Base-by-base conservation (phyloP, 495 filamentous ascomycete species). In the Trichodelitschia bisporula region DNA sequence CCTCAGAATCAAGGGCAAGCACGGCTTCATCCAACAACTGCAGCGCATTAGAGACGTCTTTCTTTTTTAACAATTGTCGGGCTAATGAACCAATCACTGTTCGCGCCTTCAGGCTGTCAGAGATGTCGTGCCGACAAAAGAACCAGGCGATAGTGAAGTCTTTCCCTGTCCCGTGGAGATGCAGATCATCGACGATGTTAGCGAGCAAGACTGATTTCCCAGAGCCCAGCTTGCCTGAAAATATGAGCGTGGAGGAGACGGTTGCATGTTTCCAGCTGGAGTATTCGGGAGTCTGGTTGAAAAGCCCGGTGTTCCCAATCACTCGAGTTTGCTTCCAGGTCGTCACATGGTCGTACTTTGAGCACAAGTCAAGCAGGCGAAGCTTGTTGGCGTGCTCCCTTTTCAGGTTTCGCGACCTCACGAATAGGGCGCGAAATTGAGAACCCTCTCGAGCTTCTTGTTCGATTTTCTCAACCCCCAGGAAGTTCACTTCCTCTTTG, bases 301-400 rank as follows among this genome's bases (percentile, higher is more conserved):
- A 50, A n/a, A 49, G 26, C 3, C 39, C 39, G 29, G 54, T 31
- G 30, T 44, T 51, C 33, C 56, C 54, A 17, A 38, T 33, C 35
- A 56, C 58, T 30, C 54, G 44, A 18, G 41, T 47, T 31, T 55
- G 47, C 33, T 57, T 57, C 53, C 54, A 56, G 3, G 47, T 44
- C 19, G 38, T 47, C 35, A 48, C 36, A 34, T 54, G 47, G 31
- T 60, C 45, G 28, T 54, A 57, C 11, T 18, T 45, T 16, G 54
- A 58, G 27, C 51, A 58, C 24, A 43, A 31, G 19, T 54, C 44
- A 5, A 58, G 45, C 9, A 50, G 32, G n/a, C 36, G 37, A 35
- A 47, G 25, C 29, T 6, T 31, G 29, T 17, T 31, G n/a, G n/a
- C 14, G 14, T 18, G n/a, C n/a, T n/a, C n/a, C n/a, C n/a, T n/a